phyloP scores from a whole-genome alignment of 169 alveolate species.

The Plasmodium fragile region DNA sequence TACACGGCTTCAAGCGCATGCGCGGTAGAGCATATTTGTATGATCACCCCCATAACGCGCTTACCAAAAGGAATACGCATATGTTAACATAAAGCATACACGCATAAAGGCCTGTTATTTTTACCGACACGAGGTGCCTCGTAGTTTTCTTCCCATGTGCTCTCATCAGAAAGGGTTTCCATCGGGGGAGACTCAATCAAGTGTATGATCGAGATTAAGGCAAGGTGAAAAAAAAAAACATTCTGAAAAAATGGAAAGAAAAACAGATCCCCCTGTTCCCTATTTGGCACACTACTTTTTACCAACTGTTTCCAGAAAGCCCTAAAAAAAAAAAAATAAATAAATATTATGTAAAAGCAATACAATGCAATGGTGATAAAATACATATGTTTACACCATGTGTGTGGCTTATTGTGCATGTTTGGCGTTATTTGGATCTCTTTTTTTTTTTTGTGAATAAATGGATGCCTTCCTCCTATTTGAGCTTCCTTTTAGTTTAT shows the following conservation, averaged over 20 bases:
- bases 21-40: not conserved
- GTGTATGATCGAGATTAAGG: slow-evolving; percentile 5
- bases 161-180: not conserved
- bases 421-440: not conserved
- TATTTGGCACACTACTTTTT: not conserved
- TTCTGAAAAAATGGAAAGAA: not conserved
- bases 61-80: not conserved
- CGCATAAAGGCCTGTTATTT: not conserved
- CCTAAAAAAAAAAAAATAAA: not conserved
- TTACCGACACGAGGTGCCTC: not conserved
- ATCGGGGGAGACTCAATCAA: not conserved
- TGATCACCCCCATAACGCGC: not conserved
- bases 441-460: not conserved
- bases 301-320: not conserved
- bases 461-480: not conserved
- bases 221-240: not conserved
- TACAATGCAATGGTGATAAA: not conserved
- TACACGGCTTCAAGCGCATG: not conserved
- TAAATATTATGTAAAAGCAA: not conserved
- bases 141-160: not conserved
- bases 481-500: not conserved
- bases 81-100: not conserved
- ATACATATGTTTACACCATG: not conserved
- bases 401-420: not conserved
- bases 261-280: not conserved